A percentile compares a stretch with the other conserved stretches of the same genome.
Conservation (phyloP, 805 yeast species). For the Helenozyma baotianmanensis region DNA sequence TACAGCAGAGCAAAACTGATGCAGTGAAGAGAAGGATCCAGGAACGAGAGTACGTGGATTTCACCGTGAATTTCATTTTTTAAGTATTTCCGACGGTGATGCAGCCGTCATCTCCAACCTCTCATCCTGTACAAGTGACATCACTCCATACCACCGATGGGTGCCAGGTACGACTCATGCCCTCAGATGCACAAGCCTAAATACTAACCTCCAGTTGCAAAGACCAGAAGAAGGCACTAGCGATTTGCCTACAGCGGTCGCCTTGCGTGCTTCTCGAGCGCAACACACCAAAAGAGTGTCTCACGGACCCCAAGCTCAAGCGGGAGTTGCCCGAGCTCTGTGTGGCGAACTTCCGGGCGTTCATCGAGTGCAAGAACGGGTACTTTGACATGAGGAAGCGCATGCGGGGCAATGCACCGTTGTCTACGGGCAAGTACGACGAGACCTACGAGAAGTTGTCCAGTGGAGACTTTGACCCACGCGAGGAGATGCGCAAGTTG, state of each 20-base stretch:
- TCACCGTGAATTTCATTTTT: too few species aligned
- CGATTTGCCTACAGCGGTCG: slow-evolving; percentile 90
- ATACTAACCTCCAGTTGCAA: slow-evolving; percentile 59
- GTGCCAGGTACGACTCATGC: slow-evolving; percentile 6
- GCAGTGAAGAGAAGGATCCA: too few species aligned
- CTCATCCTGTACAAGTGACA: too few species aligned
- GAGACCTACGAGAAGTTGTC: slow-evolving; percentile 78
- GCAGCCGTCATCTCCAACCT: too few species aligned
- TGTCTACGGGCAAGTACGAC: slow-evolving; percentile 89
- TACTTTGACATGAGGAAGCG: slow-evolving; percentile 88
- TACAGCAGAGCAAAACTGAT: too few species aligned
- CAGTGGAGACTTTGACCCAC: slow-evolving; percentile 76
- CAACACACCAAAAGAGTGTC: slow-evolving; percentile 83
- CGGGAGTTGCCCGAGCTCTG: slow-evolving; percentile 84
- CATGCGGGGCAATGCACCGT: slow-evolving; percentile 88
- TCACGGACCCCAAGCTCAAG: slow-evolving; percentile 72
- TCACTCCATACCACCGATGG: slow-evolving; percentile 2
- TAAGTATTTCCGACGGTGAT: too few species aligned
- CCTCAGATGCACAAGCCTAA: too few species aligned
- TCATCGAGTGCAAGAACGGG: slow-evolving; percentile 87
- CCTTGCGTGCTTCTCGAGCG: slow-evolving; percentile 93
- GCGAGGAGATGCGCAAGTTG: slow-evolving; percentile 73
- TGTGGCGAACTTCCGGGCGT: slow-evolving; percentile 75
- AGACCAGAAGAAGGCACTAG: slow-evolving; percentile 92
- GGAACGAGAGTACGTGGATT: too few species aligned